A percentile compares a stretch with the other conserved stretches of the same genome.
These are phyloP conservation scores for Tylopilus sp. DNA, from an alignment of 768 basidiomycete species.

Conservation along the genomic window DNA sequence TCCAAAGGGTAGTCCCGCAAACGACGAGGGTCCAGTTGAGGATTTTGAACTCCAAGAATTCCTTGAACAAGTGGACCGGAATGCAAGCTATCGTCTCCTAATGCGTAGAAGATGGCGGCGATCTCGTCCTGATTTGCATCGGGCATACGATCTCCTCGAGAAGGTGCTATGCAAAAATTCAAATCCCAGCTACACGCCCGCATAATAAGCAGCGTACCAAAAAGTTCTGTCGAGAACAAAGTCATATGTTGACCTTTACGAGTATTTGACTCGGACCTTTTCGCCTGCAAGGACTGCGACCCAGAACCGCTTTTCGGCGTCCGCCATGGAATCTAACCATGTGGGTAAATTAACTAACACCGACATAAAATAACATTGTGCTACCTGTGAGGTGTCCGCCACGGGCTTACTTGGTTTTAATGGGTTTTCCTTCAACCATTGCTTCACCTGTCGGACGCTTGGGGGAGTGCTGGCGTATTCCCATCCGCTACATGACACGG, in stretches of 20 bases:
- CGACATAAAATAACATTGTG: not conserved
- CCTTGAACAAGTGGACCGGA: slow-evolving; percentile 37
- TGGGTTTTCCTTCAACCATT: slow-evolving; percentile 45
- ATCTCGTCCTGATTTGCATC: slow-evolving; percentile 59
- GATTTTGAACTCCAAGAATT: slow-evolving; percentile 48
- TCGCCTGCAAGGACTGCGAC: slow-evolving; percentile 53
- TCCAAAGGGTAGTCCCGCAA: slow-evolving; percentile 47
- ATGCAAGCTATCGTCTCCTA: slow-evolving; percentile 44
- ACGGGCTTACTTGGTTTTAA: slow-evolving; percentile 12
- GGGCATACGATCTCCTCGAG: slow-evolving; percentile 55
- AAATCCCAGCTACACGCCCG: not conserved
- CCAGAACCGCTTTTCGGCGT: slow-evolving; percentile 76
- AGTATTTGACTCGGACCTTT: slow-evolving; percentile 35
- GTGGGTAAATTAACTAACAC: not conserved
- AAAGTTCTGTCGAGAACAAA: slow-evolving; percentile 78
- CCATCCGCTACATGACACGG: slow-evolving; percentile 58
- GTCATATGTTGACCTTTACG: slow-evolving; percentile 75
- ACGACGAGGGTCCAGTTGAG: slow-evolving; percentile 37
- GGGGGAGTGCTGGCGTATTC: slow-evolving; percentile 77
- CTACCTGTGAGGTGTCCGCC: slow-evolving; percentile 51
- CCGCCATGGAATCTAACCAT: slow-evolving; percentile 58
- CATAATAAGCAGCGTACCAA: slow-evolving; percentile 52
- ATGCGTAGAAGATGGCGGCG: slow-evolving; percentile 67
- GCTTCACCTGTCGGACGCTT: slow-evolving; percentile 47
- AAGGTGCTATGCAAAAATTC: slow-evolving; percentile 45